Conservation (phyloP, 2,329 filamentous ascomycete genomes). For the Aureobasidium musti region DNA sequence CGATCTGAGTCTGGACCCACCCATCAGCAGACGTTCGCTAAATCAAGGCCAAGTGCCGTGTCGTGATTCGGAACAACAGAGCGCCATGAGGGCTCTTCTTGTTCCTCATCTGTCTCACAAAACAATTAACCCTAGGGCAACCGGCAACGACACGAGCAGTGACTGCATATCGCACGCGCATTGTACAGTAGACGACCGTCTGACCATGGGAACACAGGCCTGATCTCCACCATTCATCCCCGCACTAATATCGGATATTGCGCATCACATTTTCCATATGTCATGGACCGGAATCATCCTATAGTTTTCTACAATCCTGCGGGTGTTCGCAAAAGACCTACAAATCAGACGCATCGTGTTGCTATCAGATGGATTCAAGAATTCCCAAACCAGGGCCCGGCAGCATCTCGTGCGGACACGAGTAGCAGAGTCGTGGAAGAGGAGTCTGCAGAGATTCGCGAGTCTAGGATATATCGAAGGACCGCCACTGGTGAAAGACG, state of each 20-base stretch:
- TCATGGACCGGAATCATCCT: conserved; percentile 4
- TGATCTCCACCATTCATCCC: neutral
- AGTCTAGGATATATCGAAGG: conserved; percentile 10
- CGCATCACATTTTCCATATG: neutral
- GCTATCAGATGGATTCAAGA: conserved; percentile 24
- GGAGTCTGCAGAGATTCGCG: neutral
- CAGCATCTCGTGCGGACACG: neutral
- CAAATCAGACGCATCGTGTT: neutral
- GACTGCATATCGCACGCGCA: neutral
- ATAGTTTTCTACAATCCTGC: conserved; percentile 8
- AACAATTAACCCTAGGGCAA: conserved; percentile 6
- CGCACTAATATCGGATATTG: conserved; percentile 11
- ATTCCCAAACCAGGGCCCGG: neutral
- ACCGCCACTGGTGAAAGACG: neutral
- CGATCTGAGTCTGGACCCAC: conserved; percentile 13
- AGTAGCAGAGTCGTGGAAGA: neutral
- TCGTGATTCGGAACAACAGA: neutral
- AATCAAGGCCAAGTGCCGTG: neutral
- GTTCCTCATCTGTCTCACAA: neutral
- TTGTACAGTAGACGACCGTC: neutral
- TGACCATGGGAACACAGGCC: neutral
- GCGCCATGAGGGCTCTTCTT: neutral
- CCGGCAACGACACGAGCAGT: conserved; percentile 3
- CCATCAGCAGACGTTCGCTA: neutral
- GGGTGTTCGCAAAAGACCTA: conserved; percentile 15